These are phyloP conservation scores for Pelargonium myrrhifolium DNA, from an alignment of 441 rosid species.

Conservation along the genomic window DNA sequence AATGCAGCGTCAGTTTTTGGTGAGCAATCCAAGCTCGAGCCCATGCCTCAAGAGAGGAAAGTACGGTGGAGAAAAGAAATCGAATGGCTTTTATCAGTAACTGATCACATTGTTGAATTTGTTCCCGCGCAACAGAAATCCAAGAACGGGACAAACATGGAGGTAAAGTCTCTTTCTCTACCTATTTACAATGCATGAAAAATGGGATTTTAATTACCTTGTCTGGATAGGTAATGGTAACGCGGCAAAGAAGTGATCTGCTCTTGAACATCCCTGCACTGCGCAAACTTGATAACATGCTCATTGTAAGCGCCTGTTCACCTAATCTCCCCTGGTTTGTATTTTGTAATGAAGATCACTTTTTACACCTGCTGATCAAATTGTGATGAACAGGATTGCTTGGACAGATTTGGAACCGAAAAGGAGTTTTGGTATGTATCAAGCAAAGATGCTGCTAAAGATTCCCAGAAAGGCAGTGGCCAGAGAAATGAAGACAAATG, in stretches of 20 bases:
- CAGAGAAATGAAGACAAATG: slow-evolving; percentile 76
- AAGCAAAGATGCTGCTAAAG: slow-evolving; percentile 42
- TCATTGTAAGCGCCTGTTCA: slow-evolving; percentile 52
- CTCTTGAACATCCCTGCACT: slow-evolving; percentile 79
- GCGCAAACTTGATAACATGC: slow-evolving; percentile 73
- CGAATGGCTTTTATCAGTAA: slow-evolving; percentile 77
- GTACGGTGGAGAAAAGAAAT: slow-evolving; percentile 81
- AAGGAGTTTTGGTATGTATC: slow-evolving; percentile 45
- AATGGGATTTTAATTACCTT: not conserved
- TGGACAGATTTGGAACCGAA: slow-evolving; percentile 63
- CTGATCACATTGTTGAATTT: slow-evolving; percentile 79
- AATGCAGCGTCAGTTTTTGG: slow-evolving; percentile 71
- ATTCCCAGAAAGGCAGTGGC: slow-evolving; percentile 54
- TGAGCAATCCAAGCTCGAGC: slow-evolving; percentile 69
- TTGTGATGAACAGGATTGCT: slow-evolving; percentile 43
- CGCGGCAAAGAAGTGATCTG: slow-evolving; percentile 71
- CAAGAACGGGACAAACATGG: slow-evolving; percentile 70
- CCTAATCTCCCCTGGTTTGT: not conserved
- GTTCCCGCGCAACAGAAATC: slow-evolving; percentile 66
- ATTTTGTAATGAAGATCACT: not conserved
- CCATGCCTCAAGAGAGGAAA: slow-evolving; percentile 65
- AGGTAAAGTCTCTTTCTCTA: slow-evolving; percentile 37
- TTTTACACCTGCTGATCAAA: slow-evolving; percentile 3
- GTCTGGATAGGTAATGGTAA: slow-evolving; percentile 44
- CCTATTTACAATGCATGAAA: not conserved